Evolutionary conservation across 139 green algal species (phyloP).

Genomic region (Chlamydomonas urium): DNA sequence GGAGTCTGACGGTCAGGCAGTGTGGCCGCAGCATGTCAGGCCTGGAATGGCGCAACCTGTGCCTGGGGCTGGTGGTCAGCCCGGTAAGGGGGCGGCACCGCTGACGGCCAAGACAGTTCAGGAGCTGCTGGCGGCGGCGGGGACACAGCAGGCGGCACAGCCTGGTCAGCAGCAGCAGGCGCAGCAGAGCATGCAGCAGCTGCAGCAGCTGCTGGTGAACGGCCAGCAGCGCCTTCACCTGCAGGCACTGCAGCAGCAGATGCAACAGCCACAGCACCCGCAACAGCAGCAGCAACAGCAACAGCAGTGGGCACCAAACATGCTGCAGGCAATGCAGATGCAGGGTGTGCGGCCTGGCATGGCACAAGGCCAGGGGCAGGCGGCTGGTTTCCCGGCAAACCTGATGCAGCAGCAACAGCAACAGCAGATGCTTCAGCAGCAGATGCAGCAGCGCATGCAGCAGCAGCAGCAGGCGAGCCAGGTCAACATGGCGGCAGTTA

Average conservation of each 20-base stretch:
- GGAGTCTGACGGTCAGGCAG: neutral
- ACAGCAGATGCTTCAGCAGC: neutral
- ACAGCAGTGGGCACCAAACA: neutral
- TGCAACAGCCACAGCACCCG: constrained; percentile 8
- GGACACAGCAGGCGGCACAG: neutral
- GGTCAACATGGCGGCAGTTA: neutral
- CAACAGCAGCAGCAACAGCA: constrained; percentile 5
- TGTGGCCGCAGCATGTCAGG: no score
- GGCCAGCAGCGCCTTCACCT: neutral
- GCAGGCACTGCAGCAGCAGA: neutral
- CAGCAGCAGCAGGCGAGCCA: constrained; percentile 7
- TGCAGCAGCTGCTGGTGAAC: neutral
- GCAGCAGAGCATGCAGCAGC: neutral
- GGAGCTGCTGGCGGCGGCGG: neutral
- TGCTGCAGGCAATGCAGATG: neutral
- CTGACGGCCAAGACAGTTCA: neutral
- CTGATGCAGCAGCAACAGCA: constrained; percentile 7
- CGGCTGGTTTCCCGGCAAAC: neutral
- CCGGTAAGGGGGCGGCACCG: neutral
- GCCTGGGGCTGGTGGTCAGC: neutral
- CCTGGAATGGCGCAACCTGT: no score
- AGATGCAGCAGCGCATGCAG: neutral
- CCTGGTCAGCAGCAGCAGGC: constrained; percentile 6
- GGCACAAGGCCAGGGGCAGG: neutral
- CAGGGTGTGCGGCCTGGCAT: neutral